Conservation (phyloP, 2,329 filamentous ascomycete genomes). For the Tolypocladium ovalisporum region DNA sequence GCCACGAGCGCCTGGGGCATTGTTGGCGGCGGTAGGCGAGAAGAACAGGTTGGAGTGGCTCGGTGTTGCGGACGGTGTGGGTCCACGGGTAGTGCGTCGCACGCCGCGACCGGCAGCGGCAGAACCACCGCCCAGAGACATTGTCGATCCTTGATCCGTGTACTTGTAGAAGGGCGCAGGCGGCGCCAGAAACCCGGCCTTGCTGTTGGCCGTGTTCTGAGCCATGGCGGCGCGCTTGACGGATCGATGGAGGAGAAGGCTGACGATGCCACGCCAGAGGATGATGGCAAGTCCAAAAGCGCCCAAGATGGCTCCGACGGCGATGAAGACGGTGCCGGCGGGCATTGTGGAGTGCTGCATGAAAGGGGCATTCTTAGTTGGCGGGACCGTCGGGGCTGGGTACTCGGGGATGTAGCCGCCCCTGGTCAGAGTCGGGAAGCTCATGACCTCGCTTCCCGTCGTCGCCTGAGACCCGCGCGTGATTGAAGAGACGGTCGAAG, state of each 20-base stretch:
- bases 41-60: slow-evolving; percentile 77
- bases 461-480: slow-evolving; percentile 8
- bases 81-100: slow-evolving; percentile 40
- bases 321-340: slow-evolving; percentile 93
- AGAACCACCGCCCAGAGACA: slow-evolving; percentile 27
- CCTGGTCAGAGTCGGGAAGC: slow-evolving; percentile 31
- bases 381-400: slow-evolving; percentile 67
- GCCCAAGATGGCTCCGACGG: slow-evolving; percentile 78
- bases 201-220: slow-evolving; percentile 59
- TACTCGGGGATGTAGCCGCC: slow-evolving; percentile 39
- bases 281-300: slow-evolving; percentile 74
- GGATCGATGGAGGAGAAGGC: slow-evolving; percentile 83
- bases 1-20: slow-evolving; percentile 50
- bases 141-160: slow-evolving; percentile 45
- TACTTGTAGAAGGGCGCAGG: slow-evolving; percentile 55
- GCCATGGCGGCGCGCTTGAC: slow-evolving; percentile 76
- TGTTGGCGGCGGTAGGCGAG: slow-evolving; percentile 73
- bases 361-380: slow-evolving; percentile 75
- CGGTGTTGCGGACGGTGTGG: slow-evolving; percentile 42
- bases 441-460: slow-evolving; percentile 14
- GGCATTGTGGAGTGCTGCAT: slow-evolving; percentile 81
- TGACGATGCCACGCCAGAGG: slow-evolving; percentile 78
- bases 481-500: slow-evolving; percentile 9
- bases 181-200: slow-evolving; percentile 50
- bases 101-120: slow-evolving; percentile 34